Evolutionary conservation across 805 yeast genomes (phyloP).

Genomic region (Sugiyamaella lignohabitans): DNA sequence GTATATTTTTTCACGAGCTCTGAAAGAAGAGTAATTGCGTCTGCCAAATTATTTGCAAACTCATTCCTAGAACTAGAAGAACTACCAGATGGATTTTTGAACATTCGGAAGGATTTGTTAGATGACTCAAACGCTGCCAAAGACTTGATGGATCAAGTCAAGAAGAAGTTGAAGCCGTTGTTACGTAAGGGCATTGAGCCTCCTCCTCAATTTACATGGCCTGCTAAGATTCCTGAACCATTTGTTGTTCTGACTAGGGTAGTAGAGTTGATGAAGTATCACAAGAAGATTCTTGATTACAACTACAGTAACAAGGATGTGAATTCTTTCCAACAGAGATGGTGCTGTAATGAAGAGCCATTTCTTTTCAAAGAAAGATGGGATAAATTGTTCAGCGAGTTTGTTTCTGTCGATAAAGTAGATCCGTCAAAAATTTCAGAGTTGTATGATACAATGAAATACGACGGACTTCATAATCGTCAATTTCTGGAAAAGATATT

Average conservation of each 20-base stretch:
- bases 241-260: conserved; percentile 89
- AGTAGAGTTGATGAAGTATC: conserved; percentile 91
- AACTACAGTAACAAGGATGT: conserved; percentile 68
- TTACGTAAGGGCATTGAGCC: conserved; percentile 94
- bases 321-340: conserved; percentile 58
- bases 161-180: conserved; percentile 90
- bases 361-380: conserved; percentile 86
- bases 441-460: conserved; percentile 96
- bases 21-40: conserved; percentile 88
- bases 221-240: conserved; percentile 96
- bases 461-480: conserved; percentile 93
- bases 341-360: conserved; percentile 99
- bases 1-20: conserved; percentile 86
- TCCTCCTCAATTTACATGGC: conserved; percentile 98
- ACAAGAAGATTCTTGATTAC: conserved; percentile 72
- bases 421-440: conserved; percentile 97
- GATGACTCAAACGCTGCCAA: conserved; percentile 99
- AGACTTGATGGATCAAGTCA: conserved; percentile 94
- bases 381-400: conserved; percentile 93
- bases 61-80: conserved; percentile 55
- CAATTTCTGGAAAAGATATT: conserved; percentile 80
- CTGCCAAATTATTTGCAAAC: conserved; percentile 81
- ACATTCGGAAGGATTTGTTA: conserved; percentile 78
- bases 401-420: conserved; percentile 86
- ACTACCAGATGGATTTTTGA: conserved; percentile 69